Base-by-base conservation (phyloP, 164 flowering plant genomes). In the Tinospora cordifolia region DNA sequence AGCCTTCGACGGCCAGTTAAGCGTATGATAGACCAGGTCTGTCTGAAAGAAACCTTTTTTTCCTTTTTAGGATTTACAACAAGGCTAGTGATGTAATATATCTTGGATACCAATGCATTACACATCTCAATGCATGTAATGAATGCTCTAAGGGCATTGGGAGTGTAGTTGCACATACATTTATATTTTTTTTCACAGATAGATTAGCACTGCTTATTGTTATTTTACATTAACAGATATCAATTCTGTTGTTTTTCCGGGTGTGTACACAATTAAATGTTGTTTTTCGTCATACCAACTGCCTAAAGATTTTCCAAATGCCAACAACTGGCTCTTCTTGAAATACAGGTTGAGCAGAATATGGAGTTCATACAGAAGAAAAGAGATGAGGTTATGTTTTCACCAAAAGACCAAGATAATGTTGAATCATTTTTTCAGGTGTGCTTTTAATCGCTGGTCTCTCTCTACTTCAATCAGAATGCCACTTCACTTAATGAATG, bases 351-450 rank as follows among this genome's bases (percentile, higher is more conserved):
- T 71, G 94, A 89, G 84, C 84, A 81, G 79, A 94, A 94, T 72
- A 74, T 89, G 68, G 88, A 89, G 13, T 92, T 84, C 77, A 85
- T 94, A 75, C 84, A 79, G 73, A 88, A 75, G 79, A 89, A 83
- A 79, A 86, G 97, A 79, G 92, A 89, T 26, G 96, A 90, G 40
- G 90, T 86, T 70, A 74, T 90, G 8, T 95, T 86, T 78, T 89
- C 96, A 65, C 99, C 98, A 6, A 87, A 84, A 36, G 96, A 95
- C 77, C 84, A 84, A 66, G 86, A 84, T 71, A 79, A 87, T 24
- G 88, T 82, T 47, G 91, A 90, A 62, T 75, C 89, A 67, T 92
- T 90, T 83, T 85, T 92, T 71, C 97, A 88, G 99, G 99, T 91
- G 69, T 30, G 71, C 40, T 67, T 67, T 54, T 63, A n/a, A 36